Conservation (phyloP, 257 asterid species). For the Eustoma russellianum region DNA sequence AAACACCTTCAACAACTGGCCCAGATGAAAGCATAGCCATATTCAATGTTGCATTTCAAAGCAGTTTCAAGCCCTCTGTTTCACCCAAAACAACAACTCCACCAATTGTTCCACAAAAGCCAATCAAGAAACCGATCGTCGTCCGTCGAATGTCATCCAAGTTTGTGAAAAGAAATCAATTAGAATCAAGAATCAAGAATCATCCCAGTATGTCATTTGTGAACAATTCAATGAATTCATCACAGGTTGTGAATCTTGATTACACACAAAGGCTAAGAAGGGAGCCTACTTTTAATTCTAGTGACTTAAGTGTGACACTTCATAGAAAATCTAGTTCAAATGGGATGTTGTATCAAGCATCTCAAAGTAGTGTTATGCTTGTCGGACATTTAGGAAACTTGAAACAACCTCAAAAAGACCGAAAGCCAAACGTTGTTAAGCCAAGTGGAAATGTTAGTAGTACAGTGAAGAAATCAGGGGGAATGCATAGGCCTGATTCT, state of each 20-base stretch:
- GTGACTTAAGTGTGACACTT: constrained; percentile 27
- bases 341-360: constrained; percentile 18
- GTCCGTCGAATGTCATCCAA: constrained; percentile 8
- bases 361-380: constrained; percentile 38
- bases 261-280: constrained; percentile 17
- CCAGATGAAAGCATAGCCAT: background rate
- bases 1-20: constrained; percentile 14
- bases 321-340: constrained; percentile 14
- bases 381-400: constrained; percentile 35
- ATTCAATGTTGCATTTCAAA: background rate
- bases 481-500: background rate
- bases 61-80: constrained; percentile 9
- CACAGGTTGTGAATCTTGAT: constrained; percentile 22
- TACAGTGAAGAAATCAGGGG: constrained; percentile 13
- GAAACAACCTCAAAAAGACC: constrained; percentile 14
- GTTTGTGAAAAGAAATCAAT: background rate
- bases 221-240: constrained; percentile 13
- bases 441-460: background rate
- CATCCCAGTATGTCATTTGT: constrained; percentile 18
- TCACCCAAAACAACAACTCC: constrained; percentile 2
- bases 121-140: constrained; percentile 7
- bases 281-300: constrained; percentile 23
- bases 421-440: constrained; percentile 3
- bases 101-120: constrained; percentile 3
- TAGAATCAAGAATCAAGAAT: constrained; percentile 3